Evolutionary conservation across 1,139 yeast genomes (phyloP), one percentile per base, ranked within the genome.

Genomic region (Geotrichum restrictum): DNA sequence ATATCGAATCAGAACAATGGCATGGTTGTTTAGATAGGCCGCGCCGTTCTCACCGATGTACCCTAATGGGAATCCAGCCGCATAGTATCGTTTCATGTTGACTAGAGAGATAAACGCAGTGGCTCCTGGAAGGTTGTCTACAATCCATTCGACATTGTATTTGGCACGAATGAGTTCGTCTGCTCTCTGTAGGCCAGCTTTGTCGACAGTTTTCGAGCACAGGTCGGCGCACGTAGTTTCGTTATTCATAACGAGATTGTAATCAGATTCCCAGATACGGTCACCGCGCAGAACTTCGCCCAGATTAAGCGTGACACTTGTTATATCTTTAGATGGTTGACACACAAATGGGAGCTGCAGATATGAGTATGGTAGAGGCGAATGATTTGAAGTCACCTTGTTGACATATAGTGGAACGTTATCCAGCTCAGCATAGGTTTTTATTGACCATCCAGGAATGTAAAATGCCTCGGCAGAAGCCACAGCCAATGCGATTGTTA

Each of bases 91-190:
- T 56, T 74, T 74, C 41, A 78, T 73, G 41, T 76, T 78, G 45
- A 78, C 80, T 3, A 81, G 76, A 6, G 86, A 81, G 34, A 83
- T 80, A 63, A 84, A 86, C 0, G 95, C 86, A 3, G 96, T 88
- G 2, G 96, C 94, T 2, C 94, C 95, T 0, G 96, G 96, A 39
- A 89, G 71, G 18, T 84, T 88, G 69, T 89, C 96, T 19, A 88
- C 74, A 42, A 80, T 69, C 96, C 96, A 89, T 64, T 88, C 93
- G 11, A 79, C 89, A 49, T 83, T 83, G 62, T 88, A 88, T 2
- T 87, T 87, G 53, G 82, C 73, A 59, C 79, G 74, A 46, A 89
- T 81, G 55, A 88, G 71, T 29, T 79, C 74, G 50, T 76, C 80
- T 0, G 94, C 89, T 51, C 78, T 72, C 51, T 68, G 69, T 33